Base-by-base conservation (phyloP, 83 land plant genomes). In the Picea abies region DNA sequence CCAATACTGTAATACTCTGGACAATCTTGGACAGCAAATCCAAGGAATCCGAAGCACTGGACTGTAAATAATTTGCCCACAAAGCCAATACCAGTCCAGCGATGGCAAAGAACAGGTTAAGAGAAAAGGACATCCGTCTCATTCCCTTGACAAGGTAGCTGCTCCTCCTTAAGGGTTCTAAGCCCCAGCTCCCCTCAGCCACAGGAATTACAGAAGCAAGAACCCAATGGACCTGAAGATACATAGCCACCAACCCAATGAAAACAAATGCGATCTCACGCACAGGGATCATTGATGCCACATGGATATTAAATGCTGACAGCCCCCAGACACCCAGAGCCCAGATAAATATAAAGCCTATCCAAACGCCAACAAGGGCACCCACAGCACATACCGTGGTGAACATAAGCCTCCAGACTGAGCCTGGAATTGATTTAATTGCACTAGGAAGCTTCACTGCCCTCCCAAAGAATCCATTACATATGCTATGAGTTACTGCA, bases 391-490 rank as follows among this genome's bases (percentile, higher is more conserved):
- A 37, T 4, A 37, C 39, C 3, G 39, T 4, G 39, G 39, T 37
- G 39, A 37, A 37, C 39, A 37, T 4, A 37, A 37, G 39, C 39
- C 39, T 37, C 39, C 39, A 37, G 39, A 37, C 39, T 37, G 39
- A 37, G 39, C 39, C 39, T 37, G 39, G 39, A 37, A 4, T 37
- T 37, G 39, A 37, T 37, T 37, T 37, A 37, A 37, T 37, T 37
- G 39, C 39, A 37, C 39, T 37, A 37, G 39, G 39, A 37, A 37
- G 3, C 39, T 37, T 3, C 49, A 44, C 7, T 7, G 8, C 9
- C 49, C 89, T 80, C 56, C 89, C 89, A 62, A 63, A 90, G 70
- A 87, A 90, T 70, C 89, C 91, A 39, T 84, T 86, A 63, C 63
- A 78, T 39, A 79, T 83, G 73, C 84, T 83, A 84, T 66, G 62